phyloP scores from a whole-genome alignment of 148 eudicot species.

The Polygonum aviculare region DNA sequence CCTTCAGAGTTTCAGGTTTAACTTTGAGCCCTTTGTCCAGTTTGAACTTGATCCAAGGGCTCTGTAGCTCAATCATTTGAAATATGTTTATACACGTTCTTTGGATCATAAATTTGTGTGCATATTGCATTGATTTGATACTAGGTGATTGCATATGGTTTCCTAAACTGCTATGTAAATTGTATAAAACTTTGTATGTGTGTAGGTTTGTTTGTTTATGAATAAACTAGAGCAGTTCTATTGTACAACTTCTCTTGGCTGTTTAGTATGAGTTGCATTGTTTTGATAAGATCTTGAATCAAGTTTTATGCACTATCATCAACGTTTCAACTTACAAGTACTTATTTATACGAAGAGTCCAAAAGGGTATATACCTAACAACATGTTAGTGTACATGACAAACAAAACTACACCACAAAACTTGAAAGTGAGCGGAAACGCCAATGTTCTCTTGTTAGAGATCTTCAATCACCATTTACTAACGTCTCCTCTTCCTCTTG shows the following conservation, averaged over 20 bases:
- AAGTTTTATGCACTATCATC: too few species aligned
- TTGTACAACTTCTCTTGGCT: background rate
- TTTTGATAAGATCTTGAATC: too few species aligned
- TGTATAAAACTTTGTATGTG: background rate
- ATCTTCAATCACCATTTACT: background rate
- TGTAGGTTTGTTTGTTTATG: background rate
- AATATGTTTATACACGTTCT: background rate
- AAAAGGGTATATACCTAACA: too few species aligned
- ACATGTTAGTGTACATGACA: background rate
- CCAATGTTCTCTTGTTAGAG: too few species aligned
- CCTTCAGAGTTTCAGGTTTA: background rate
- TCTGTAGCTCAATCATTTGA: background rate
- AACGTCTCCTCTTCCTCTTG: constrained; percentile 17
- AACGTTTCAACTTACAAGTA: too few species aligned
- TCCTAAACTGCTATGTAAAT: background rate
- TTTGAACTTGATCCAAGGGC: background rate
- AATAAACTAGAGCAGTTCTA: background rate
- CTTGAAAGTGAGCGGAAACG: too few species aligned
- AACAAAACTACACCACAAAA: too few species aligned
- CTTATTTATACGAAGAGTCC: too few species aligned
- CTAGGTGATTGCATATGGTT: background rate
- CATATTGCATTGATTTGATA: background rate
- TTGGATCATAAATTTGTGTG: background rate
- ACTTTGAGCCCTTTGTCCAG: background rate
- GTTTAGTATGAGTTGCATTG: too few species aligned